These are phyloP conservation scores for Alternaria gaisen DNA, from an alignment of 2,329 filamentous ascomycete species.

Conservation along the genomic window DNA sequence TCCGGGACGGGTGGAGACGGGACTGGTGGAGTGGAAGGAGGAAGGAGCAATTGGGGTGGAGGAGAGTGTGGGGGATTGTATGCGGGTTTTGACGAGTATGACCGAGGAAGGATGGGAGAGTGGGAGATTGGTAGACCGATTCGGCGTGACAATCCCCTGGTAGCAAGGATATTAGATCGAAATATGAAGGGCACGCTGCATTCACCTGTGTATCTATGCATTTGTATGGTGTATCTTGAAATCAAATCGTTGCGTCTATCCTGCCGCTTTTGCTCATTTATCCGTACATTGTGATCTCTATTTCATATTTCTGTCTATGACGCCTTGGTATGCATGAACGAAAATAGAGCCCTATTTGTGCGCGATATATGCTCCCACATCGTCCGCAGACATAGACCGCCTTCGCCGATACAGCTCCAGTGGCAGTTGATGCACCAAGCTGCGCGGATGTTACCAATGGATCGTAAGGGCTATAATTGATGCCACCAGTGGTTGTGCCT, in stretches of 20 bases:
- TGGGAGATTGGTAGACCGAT: conserved; percentile 56
- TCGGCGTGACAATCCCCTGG: conserved; percentile 55
- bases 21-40: conserved; percentile 55
- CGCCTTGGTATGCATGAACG: neutral
- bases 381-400: neutral
- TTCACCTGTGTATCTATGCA: neutral
- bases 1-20: conserved; percentile 58
- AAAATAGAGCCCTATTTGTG: neutral
- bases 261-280: neutral
- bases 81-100: conserved; percentile 50
- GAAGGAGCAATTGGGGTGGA: conserved; percentile 55
- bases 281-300: neutral
- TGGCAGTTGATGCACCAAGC: neutral
- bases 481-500: neutral
- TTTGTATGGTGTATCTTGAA: neutral
- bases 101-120: conserved; percentile 35
- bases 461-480: neutral
- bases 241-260: neutral
- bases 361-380: neutral
- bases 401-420: neutral
- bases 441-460: neutral
- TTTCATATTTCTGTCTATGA: neutral
- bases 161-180: conserved; percentile 25
- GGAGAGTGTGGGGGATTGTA: conserved; percentile 53
- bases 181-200: neutral